Conservation (phyloP, 2,329 filamentous ascomycete species). For the Paraconiothyrium brasiliense region DNA sequence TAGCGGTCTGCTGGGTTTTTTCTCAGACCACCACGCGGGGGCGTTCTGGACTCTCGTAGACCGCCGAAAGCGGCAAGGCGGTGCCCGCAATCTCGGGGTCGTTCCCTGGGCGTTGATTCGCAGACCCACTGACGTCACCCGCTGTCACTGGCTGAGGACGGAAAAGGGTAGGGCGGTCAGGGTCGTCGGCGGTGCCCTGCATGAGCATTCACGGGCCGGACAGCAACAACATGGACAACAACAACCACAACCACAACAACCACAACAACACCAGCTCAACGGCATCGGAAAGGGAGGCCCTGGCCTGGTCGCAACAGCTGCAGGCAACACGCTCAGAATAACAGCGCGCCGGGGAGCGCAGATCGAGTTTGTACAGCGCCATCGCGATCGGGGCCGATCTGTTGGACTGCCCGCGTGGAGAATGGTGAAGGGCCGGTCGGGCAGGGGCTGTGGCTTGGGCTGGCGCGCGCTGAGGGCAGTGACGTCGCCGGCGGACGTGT, state of each 20-base stretch:
- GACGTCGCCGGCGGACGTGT: neutral
- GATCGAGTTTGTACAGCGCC: conserved; percentile 5
- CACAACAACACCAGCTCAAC: neutral
- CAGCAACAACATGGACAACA: conserved; percentile 1
- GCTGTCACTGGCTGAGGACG: neutral
- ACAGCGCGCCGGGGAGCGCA: neutral
- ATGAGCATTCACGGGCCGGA: neutral
- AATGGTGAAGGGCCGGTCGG: neutral
- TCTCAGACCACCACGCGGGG: conserved; percentile 11
- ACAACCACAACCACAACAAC: neutral
- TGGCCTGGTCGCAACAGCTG: neutral
- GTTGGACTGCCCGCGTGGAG: conserved; percentile 14
- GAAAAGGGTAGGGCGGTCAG: neutral
- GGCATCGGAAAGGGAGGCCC: neutral
- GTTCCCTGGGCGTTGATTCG: conserved; percentile 18
- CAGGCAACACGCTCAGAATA: neutral
- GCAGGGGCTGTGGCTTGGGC: neutral
- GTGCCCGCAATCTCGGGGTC: conserved; percentile 7
- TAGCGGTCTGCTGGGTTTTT: conserved; percentile 1
- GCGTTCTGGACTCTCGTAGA: conserved; percentile 2
- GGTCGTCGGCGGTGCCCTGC: neutral
- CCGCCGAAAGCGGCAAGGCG: conserved; percentile 7
- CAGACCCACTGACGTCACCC: conserved; percentile 18
- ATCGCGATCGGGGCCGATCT: conserved; percentile 12
- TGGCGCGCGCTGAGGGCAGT: neutral